phyloP scores from a whole-genome alignment of 495 filamentous ascomycete genomes.

The Geoglossum glabrum region DNA sequence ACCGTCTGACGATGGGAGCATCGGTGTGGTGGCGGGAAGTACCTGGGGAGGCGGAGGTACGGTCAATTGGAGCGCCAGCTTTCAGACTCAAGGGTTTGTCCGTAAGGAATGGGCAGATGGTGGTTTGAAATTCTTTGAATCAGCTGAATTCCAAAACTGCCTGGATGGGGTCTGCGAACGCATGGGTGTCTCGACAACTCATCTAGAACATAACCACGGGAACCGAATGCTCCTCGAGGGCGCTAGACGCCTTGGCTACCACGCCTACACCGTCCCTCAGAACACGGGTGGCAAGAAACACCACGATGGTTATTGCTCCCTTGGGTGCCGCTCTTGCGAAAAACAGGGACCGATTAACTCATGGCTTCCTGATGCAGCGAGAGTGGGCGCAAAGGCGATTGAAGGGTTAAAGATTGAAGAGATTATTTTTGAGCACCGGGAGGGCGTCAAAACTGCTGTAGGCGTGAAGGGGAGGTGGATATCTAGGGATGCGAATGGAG shows the following conservation, averaged over 20 bases:
- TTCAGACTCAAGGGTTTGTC: conserved; percentile 66
- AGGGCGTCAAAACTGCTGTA: conserved; percentile 34
- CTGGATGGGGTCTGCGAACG: conserved; percentile 51
- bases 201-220: conserved; percentile 46
- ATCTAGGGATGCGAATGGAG: conserved; percentile 41
- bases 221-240: conserved; percentile 57
- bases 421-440: conserved; percentile 41
- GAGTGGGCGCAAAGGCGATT: conserved; percentile 53
- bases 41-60: conserved; percentile 77
- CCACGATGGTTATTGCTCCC: conserved; percentile 57
- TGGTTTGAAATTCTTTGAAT: conserved; percentile 60
- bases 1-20: conserved; percentile 39
- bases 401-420: conserved; percentile 54
- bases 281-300: conserved; percentile 55
- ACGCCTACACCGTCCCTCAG: conserved; percentile 50
- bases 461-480: conserved; percentile 58
- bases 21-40: conserved; percentile 43
- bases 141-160: conserved; percentile 49
- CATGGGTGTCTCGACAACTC: conserved; percentile 57
- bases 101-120: conserved; percentile 61
- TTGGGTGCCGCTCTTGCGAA: conserved; percentile 49
- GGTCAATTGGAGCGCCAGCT: conserved; percentile 70
- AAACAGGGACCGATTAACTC: conserved; percentile 63
- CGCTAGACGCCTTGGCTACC: conserved; percentile 51
- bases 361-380: conserved; percentile 60